Evolutionary conservation across 768 basidiomycete species (phyloP), one percentile per base, ranked within the genome.

Genomic region (Tricholoma matsutake): DNA sequence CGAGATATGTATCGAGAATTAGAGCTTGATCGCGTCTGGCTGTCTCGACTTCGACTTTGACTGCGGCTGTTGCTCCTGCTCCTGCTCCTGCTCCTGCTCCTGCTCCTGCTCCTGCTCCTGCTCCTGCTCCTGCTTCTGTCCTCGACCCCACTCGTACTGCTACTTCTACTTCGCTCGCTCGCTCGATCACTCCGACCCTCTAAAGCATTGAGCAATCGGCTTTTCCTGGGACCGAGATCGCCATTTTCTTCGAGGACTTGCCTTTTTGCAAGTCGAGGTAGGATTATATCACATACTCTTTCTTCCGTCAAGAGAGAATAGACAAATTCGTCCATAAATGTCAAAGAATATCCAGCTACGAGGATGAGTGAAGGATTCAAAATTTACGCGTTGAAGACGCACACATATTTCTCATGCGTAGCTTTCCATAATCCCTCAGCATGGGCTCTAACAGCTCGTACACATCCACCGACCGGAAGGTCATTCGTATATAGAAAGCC

Each of bases 361-460:
- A 43, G 4, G 49, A 43, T 14, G 25, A 65, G 58, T 55, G 20
- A 59, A 49, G 51, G 29, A 49, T 63, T 18, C 61, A 55, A 54
- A 32, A 29, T 10, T 11, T 20, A 52, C 14, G 34, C 16, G 54
- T 25, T 20, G 43, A n/a, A 61, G 43, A 72, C 88, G 62, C 69
- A 96, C 96, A 78, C 83, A 88, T 91, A 64, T 87, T 83, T 54
- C 92, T 82, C 63, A 86, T 77, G 11, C 96, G 87, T 51, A 99
- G 75, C 74, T 98, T 99, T 62, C 94, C 76, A 70, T 87, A 98
- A 71, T 99, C 97, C 71, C 93, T 96, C 64, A 98, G 83, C 13
- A 98, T 75, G 2, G 97, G 97, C 73, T 99, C 97, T 6, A 99
- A 81, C 20, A 93, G 78, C 69, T 97, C 95, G 69, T 94, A 98